Conservation (phyloP, 2,329 filamentous ascomycete genomes). For the Fusarium incarnatum region DNA sequence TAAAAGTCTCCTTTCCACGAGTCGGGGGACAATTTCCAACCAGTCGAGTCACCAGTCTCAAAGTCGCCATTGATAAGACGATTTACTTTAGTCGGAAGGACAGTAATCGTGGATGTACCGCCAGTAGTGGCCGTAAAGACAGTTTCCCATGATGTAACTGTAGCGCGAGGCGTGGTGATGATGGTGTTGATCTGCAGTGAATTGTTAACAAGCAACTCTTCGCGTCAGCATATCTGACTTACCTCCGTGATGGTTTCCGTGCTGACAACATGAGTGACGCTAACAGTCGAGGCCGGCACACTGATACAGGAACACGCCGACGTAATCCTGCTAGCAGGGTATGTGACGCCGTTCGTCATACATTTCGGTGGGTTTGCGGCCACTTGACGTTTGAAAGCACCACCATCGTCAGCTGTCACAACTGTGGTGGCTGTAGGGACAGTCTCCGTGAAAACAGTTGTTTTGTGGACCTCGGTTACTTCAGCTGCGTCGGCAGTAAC, state of each 20-base stretch:
- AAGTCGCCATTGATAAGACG: not conserved
- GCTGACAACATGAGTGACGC: not conserved
- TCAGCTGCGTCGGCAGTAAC: not conserved
- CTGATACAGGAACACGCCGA: not conserved
- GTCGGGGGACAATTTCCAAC: not conserved
- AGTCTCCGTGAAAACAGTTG: not conserved
- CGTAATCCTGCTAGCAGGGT: not conserved
- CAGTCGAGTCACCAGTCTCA: not conserved
- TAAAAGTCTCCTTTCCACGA: not conserved
- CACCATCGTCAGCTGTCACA: not conserved
- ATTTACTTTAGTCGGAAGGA: not conserved
- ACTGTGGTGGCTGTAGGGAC: not conserved
- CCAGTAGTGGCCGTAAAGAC: accelerated
- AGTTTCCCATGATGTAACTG: not conserved
- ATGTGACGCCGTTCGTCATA: not conserved
- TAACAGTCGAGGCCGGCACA: not conserved
- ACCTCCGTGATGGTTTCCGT: not conserved
- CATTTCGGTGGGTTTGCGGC: not conserved
- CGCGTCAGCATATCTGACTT: not conserved
- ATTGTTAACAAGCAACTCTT: not conserved
- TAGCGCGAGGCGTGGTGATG: not conserved
- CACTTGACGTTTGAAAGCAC: not conserved
- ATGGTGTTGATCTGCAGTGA: not conserved
- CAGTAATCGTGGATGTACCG: not conserved
- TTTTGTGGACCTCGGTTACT: not conserved